These are phyloP conservation scores for Echeveria elegans DNA, from an alignment of 164 flowering plant genomes.

Conservation along the genomic window DNA sequence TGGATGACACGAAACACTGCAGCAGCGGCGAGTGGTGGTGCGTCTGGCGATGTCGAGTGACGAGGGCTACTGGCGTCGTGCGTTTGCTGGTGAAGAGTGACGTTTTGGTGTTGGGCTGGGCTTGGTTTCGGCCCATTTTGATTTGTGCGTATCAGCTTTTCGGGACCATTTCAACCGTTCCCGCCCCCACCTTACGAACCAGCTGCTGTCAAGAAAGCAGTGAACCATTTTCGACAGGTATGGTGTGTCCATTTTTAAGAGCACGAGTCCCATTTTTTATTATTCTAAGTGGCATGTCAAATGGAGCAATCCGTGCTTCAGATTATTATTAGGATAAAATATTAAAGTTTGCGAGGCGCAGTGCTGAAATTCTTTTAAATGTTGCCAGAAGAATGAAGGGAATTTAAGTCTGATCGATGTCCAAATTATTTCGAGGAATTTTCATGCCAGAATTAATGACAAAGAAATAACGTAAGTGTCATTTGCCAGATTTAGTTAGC, in stretches of 20 bases:
- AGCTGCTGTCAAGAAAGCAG: constrained; percentile 68
- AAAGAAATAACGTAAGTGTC: constrained; percentile 89
- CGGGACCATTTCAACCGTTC: no score
- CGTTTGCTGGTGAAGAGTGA: no score
- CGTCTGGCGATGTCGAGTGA: no score
- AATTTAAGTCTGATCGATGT: constrained; percentile 77
- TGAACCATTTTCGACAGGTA: constrained; percentile 95
- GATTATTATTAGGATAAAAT: background rate
- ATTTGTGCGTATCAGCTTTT: no score
- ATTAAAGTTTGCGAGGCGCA: no score
- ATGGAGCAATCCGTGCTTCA: background rate
- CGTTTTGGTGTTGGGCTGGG: no score
- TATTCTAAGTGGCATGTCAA: background rate
- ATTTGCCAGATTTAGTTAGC: background rate
- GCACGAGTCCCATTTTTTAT: no score
- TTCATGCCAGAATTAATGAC: constrained; percentile 88
- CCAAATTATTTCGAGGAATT: constrained; percentile 61
- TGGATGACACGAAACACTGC: no score
- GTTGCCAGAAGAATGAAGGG: constrained; percentile 66
- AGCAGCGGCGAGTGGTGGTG: no score
- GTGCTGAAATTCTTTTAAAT: background rate
- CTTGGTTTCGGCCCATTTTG: no score
- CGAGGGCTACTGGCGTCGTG: no score
- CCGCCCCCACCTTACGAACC: constrained; percentile 95
- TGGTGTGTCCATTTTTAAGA: background rate